A percentile compares a stretch with the other conserved stretches of the same genome.
Conservation (phyloP, 495 filamentous ascomycete genomes). For the Lasiosphaeris hirsuta region DNA sequence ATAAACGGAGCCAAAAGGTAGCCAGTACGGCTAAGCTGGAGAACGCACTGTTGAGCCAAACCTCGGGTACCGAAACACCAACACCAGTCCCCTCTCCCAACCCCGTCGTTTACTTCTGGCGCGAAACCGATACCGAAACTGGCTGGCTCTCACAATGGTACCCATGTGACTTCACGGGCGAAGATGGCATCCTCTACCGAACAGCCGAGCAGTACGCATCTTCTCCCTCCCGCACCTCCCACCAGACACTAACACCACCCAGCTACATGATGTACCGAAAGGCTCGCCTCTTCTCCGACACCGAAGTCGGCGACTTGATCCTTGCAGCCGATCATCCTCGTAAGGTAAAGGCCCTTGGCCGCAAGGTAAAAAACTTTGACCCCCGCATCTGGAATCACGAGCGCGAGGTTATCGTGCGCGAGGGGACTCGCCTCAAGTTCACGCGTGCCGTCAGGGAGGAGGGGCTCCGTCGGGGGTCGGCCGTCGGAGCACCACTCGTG, state of each 20-base stretch:
- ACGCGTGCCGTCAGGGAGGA: conserved; percentile 27
- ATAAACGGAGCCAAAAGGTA: too few relatives aligned
- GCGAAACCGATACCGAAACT: conserved; percentile 18
- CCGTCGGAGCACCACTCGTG: neutral
- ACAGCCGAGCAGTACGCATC: conserved; percentile 35
- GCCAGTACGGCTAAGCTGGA: too few relatives aligned
- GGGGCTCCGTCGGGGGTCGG: neutral
- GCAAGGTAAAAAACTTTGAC: conserved; percentile 54
- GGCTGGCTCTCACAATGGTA: conserved; percentile 39
- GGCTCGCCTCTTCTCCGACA: conserved; percentile 52
- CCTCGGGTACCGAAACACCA: neutral
- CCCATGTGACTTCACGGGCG: conserved; percentile 29
- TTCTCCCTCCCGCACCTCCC: neutral
- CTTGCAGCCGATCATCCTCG: conserved; percentile 39
- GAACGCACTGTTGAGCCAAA: too few relatives aligned
- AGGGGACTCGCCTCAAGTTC: conserved; percentile 62
- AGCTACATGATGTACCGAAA: conserved; percentile 66
- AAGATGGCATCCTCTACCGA: conserved; percentile 25
- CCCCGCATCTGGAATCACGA: conserved; percentile 50
- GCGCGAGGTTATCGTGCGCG: conserved; percentile 54
- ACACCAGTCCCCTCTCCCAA: neutral
- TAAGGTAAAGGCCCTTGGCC: conserved; percentile 53
- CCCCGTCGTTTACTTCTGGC: conserved; percentile 33
- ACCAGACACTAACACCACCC: neutral
- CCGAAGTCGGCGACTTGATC: conserved; percentile 37